Percentiles rank a stretch among this genome's conserved stretches.
Evolutionary conservation across 148 eudicot species (phyloP).

Genomic region (Camellia granthamiana): DNA sequence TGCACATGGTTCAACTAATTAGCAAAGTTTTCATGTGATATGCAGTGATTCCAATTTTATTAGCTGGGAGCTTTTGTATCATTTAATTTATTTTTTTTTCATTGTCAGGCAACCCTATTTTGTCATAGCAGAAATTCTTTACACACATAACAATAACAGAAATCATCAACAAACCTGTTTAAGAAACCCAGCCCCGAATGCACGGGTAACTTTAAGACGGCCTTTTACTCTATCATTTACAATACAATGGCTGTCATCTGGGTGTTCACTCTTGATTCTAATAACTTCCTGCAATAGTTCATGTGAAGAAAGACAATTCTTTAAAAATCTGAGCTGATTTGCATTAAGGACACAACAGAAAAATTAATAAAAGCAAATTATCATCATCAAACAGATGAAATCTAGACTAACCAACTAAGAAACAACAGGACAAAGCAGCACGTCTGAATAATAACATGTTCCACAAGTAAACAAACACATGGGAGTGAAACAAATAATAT

Average conservation of each 20-base stretch:
- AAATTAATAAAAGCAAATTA: background rate
- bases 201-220: slow-evolving; percentile 95
- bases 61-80: background rate
- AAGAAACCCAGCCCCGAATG: slow-evolving; percentile 98
- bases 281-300: slow-evolving; percentile 62
- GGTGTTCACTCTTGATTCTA: slow-evolving; percentile 94
- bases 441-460: background rate
- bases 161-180: slow-evolving; percentile 66
- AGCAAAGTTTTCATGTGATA: background rate
- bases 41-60: background rate
- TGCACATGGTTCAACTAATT: background rate
- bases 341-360: background rate
- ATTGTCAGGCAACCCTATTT: background rate
- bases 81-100: background rate
- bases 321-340: background rate
- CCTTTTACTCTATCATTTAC: slow-evolving; percentile 99
- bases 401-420: background rate
- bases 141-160: background rate
- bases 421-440: slow-evolving; percentile 9
- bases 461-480: background rate
- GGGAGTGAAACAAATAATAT: background rate
- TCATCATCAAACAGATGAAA: background rate
- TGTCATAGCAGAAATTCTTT: background rate
- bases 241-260: slow-evolving; percentile 88
- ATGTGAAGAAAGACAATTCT: slow-evolving; percentile 4